Percentiles rank a stretch among this genome's conserved stretches.
These are phyloP conservation scores for Hypholoma fasciculare DNA, from an alignment of 768 basidiomycete species.

Conservation along the genomic window DNA sequence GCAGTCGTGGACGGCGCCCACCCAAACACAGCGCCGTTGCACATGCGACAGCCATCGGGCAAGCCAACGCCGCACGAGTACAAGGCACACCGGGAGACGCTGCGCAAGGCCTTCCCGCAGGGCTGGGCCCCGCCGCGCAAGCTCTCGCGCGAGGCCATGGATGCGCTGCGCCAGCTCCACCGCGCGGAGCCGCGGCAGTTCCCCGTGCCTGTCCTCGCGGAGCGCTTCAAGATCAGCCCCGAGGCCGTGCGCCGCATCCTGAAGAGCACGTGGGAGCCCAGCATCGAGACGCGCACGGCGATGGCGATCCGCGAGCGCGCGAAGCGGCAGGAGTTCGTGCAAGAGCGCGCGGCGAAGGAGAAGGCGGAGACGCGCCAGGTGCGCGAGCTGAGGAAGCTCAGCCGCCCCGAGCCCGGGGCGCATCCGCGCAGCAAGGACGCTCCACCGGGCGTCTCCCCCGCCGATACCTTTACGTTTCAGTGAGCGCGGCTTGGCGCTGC, in stretches of 20 bases:
- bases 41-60: slow-evolving; percentile 37
- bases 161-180: slow-evolving; percentile 69
- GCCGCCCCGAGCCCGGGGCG: neutral
- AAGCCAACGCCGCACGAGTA: slow-evolving; percentile 49
- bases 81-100: slow-evolving; percentile 47
- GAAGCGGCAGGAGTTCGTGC: slow-evolving; percentile 37
- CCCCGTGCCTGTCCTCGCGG: slow-evolving; percentile 67
- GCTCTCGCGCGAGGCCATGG: slow-evolving; percentile 83
- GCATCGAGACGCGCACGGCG: slow-evolving; percentile 48
- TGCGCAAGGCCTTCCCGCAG: slow-evolving; percentile 56
- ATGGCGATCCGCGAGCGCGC: slow-evolving; percentile 52
- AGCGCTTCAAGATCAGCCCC: slow-evolving; percentile 75
- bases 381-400: slow-evolving; percentile 1
- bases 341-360: slow-evolving; percentile 35
- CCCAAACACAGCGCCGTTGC: slow-evolving; percentile 34
- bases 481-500: slow-evolving; percentile 17
- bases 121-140: slow-evolving; percentile 83
- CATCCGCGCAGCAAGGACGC: neutral
- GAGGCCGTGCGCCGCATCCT: slow-evolving; percentile 82
- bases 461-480: slow-evolving; percentile 42
- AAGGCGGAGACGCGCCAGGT: slow-evolving; percentile 18
- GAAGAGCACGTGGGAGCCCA: slow-evolving; percentile 71
- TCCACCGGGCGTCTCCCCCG: neutral
- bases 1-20: slow-evolving; percentile 44
- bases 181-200: slow-evolving; percentile 62